Conservation (phyloP, 129 eudicot species). For the Saposhnikovia divaricata region DNA sequence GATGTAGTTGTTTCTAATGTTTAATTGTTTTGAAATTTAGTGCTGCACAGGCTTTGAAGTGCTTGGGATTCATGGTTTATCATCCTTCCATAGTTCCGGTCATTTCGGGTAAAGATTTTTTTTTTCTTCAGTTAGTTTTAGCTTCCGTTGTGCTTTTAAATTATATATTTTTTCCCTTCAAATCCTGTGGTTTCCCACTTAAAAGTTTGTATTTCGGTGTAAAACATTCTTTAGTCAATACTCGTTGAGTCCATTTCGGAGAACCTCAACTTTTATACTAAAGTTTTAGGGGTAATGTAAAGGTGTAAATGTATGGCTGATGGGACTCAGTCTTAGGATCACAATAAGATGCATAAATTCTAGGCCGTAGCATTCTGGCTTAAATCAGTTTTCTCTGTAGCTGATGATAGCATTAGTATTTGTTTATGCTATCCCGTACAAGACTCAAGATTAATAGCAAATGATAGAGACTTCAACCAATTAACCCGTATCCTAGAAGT, state of each 20-base stretch:
- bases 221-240: too few relatives aligned
- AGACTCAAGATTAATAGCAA: neutral
- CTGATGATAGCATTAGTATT: neutral
- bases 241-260: neutral
- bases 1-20: neutral
- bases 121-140: neutral
- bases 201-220: neutral
- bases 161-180: neutral
- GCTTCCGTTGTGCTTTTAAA: neutral
- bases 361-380: neutral
- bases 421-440: neutral
- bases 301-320: neutral
- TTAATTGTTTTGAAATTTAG: slow-evolving; percentile 23
- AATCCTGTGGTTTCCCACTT: too few relatives aligned
- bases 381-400: neutral
- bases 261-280: neutral
- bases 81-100: slow-evolving; percentile 50
- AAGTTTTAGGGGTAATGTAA: neutral
- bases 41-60: slow-evolving; percentile 82
- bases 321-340: neutral
- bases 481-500: neutral
- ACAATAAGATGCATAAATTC: neutral
- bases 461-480: neutral
- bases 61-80: slow-evolving; percentile 79
- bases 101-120: slow-evolving; percentile 26